These are phyloP conservation scores for Coffea humblotiana DNA, from an alignment of 305 asterid species.

Conservation along the genomic window DNA sequence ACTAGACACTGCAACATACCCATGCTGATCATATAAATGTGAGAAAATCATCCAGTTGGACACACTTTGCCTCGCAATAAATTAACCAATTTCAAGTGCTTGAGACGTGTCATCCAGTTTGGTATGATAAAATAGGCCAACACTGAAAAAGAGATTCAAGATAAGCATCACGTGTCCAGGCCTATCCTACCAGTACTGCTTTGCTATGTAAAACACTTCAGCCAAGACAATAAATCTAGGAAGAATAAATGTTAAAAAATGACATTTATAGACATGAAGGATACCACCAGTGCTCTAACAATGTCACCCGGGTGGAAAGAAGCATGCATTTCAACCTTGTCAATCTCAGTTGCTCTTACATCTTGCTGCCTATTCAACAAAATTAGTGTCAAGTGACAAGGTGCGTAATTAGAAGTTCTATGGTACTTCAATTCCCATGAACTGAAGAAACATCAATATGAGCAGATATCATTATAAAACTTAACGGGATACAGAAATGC, in stretches of 20 bases:
- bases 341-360: constrained; percentile 96
- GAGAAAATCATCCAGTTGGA: neutral
- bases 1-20: neutral
- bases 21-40: neutral
- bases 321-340: constrained; percentile 90
- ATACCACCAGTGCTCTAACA: constrained; percentile 89
- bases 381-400: constrained; percentile 4
- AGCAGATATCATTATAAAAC: neutral
- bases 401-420: constrained; percentile 5
- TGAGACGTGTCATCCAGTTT: neutral
- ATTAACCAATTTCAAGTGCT: neutral
- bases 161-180: neutral
- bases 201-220: neutral
- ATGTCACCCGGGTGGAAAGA: constrained; percentile 86
- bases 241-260: neutral
- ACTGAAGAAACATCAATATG: neutral
- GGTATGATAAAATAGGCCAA: neutral
- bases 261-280: constrained; percentile 32
- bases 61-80: neutral
- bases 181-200: neutral
- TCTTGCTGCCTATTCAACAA: constrained; percentile 79
- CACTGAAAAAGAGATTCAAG: neutral
- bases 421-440: neutral
- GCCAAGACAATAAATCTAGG: neutral
- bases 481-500: neutral